Evolutionary conservation across 371 early-diverging fungal species (phyloP).

Genomic region (Mucor velutinosus): DNA sequence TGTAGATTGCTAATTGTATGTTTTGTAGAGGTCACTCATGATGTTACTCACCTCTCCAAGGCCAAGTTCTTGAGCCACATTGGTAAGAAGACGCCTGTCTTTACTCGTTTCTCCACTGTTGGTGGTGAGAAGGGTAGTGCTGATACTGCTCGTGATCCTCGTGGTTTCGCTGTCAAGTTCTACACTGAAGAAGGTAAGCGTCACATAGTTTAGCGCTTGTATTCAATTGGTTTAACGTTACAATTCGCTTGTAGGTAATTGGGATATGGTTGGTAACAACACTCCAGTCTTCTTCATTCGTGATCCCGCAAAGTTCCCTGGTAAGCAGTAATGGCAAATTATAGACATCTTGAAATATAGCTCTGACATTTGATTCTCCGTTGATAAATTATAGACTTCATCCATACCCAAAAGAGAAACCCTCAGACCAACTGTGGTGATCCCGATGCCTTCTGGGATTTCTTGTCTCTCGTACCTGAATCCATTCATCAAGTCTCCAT

Average conservation of each 20-base stretch:
- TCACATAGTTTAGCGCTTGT: neutral
- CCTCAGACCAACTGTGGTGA: constrained; percentile 71
- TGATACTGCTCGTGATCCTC: constrained; percentile 78
- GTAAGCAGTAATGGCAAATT: neutral
- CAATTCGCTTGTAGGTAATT: constrained; percentile 33
- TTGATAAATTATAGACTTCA: constrained; percentile 56
- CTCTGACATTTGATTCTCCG: constrained; percentile 1
- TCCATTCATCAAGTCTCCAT: constrained; percentile 80
- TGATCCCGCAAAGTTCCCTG: constrained; percentile 79
- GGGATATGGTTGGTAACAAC: constrained; percentile 80
- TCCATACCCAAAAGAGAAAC: constrained; percentile 83
- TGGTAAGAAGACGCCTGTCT: constrained; percentile 81
- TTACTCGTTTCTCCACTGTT: constrained; percentile 82
- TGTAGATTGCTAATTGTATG: constrained; percentile 1
- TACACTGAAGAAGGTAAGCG: constrained; percentile 71
- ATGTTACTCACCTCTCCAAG: constrained; percentile 68
- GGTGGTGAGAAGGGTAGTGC: constrained; percentile 77
- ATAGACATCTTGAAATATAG: neutral
- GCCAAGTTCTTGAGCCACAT: constrained; percentile 75
- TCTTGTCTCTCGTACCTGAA: constrained; percentile 76
- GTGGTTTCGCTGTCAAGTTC: constrained; percentile 80
- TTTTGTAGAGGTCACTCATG: constrained; percentile 69
- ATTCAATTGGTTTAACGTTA: neutral
- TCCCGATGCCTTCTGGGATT: constrained; percentile 63
- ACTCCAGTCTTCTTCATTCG: constrained; percentile 73